These are phyloP conservation scores for Parastagonospora avenae DNA, from an alignment of 2,329 filamentous ascomycete species.

Conservation along the genomic window DNA sequence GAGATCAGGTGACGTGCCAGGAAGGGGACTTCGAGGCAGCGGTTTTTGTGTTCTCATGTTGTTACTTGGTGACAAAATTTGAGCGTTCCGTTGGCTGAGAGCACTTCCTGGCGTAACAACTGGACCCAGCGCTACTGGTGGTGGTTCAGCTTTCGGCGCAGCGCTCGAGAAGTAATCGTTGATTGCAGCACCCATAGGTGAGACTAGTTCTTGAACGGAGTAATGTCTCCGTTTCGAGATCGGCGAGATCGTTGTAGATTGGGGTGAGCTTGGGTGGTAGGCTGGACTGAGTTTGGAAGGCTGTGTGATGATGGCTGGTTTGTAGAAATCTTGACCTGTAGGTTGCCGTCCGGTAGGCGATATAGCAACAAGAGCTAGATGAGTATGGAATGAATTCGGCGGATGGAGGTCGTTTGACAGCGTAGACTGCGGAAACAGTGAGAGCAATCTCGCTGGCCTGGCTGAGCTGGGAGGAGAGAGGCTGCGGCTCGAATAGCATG, in stretches of 20 bases:
- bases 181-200: slow-evolving; percentile 21
- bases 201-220: slow-evolving; percentile 11
- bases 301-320: not conserved
- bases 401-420: not conserved
- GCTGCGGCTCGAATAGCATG: slow-evolving; percentile 8
- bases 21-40: not conserved
- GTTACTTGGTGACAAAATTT: slow-evolving; percentile 21
- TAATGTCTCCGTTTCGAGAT: not conserved
- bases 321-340: not conserved
- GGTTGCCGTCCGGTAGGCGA: slow-evolving; percentile 3
- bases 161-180: slow-evolving; percentile 14
- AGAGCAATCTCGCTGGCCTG: slow-evolving; percentile 5
- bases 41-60: slow-evolving; percentile 9
- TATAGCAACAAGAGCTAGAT: not conserved
- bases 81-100: slow-evolving; percentile 18
- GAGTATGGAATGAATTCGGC: not conserved
- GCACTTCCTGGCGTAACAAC: slow-evolving; percentile 10
- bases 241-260: slow-evolving; percentile 1
- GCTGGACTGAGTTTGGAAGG: slow-evolving; percentile 10
- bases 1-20: not conserved
- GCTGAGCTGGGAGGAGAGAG: slow-evolving; percentile 8
- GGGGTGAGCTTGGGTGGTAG: slow-evolving; percentile 4
- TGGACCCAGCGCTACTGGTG: not conserved
- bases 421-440: slow-evolving; percentile 10
- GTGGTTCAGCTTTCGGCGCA: not conserved